phyloP scores from a whole-genome alignment of 768 basidiomycete species.

The Leccinum olivaceopallidum region DNA sequence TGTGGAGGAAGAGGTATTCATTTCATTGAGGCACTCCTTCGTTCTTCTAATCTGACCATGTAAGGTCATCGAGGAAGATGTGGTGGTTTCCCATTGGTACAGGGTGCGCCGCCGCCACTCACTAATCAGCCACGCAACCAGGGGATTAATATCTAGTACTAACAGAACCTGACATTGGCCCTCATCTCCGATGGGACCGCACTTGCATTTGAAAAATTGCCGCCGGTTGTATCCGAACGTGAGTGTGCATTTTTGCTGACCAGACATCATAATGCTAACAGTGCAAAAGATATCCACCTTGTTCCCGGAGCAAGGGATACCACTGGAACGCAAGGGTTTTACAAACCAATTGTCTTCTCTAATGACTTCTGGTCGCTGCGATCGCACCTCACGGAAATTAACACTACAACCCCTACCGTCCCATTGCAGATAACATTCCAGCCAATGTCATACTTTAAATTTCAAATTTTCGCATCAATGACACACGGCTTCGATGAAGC shows the following conservation, averaged over 20 bases:
- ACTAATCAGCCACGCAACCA: not conserved
- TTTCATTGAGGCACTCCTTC: conserved; percentile 8
- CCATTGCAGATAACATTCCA: conserved; percentile 84
- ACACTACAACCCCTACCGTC: conserved; percentile 73
- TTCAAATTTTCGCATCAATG: conserved; percentile 84
- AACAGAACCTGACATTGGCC: conserved; percentile 83
- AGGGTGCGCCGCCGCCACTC: conserved; percentile 41
- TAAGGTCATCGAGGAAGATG: conserved; percentile 44
- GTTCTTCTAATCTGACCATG: conserved; percentile 9
- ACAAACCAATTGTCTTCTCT: conserved; percentile 87
- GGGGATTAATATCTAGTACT: conserved; percentile 6
- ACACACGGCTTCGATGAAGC: conserved; percentile 87
- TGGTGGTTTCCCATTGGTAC: conserved; percentile 85
- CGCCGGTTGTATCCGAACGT: conserved; percentile 65
- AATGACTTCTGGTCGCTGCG: conserved; percentile 96
- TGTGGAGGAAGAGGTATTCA: conserved; percentile 51
- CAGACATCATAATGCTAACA: conserved; percentile 8
- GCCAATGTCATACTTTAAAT: conserved; percentile 85
- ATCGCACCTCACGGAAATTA: conserved; percentile 82
- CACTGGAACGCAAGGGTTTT: conserved; percentile 64
- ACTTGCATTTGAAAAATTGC: conserved; percentile 54
- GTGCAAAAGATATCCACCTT: conserved; percentile 59
- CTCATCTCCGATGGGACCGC: conserved; percentile 70
- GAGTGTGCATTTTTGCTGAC: conserved; percentile 29
- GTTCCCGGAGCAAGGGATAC: conserved; percentile 60